phyloP scores from a whole-genome alignment of 169 alveolate species.

The Cryptosporidium sp. region DNA sequence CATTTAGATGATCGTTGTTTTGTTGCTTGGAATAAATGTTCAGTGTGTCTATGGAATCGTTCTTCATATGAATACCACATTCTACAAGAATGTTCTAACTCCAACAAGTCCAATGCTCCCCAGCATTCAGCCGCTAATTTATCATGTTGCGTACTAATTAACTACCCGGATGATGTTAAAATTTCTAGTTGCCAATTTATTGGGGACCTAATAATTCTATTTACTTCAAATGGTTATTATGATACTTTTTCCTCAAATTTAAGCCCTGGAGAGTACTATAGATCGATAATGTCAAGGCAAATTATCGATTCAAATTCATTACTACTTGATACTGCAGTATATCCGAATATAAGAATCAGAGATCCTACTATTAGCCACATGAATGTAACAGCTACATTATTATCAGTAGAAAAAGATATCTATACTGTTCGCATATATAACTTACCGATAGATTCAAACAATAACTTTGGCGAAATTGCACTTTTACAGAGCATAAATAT shows the following conservation, averaged over 20 bases:
- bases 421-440: not conserved
- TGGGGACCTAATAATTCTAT: conserved; percentile 31
- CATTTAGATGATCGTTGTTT: conserved; percentile 59
- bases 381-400: not conserved
- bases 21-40: conserved; percentile 52
- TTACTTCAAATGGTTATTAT: conserved; percentile 31
- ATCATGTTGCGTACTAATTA: conserved; percentile 16
- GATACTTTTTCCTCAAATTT: conserved; percentile 26
- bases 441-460: conserved; percentile 22
- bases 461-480: not conserved
- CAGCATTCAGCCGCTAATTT: not conserved
- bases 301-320: not conserved
- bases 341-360: not conserved
- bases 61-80: conserved; percentile 31
- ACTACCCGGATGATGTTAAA: conserved; percentile 12
- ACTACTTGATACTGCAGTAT: conserved; percentile 29
- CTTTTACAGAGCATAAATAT: conserved; percentile 18
- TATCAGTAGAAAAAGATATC: conserved; percentile 11
- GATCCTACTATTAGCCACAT: not conserved
- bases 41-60: conserved; percentile 47
- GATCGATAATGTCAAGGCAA: conserved; percentile 10
- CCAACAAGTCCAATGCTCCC: conserved; percentile 5
- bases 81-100: conserved; percentile 26
- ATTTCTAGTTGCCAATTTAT: conserved; percentile 24
- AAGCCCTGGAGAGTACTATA: conserved; percentile 55